Evolutionary conservation across 192 early-diverging fungal genomes (phyloP).

Genomic region (Linderina pennispora): DNA sequence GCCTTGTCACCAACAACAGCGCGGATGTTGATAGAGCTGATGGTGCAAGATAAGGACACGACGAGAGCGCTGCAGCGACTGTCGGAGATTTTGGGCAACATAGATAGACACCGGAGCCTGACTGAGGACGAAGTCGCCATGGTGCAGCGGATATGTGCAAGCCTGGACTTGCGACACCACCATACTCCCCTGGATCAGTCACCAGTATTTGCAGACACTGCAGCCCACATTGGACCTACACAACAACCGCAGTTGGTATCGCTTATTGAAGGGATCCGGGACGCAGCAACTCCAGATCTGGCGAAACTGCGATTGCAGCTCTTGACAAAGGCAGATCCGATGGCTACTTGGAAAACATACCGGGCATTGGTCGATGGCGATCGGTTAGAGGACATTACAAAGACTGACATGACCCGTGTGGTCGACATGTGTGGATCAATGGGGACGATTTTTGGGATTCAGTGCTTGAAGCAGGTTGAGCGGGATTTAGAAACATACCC

Average conservation of each 20-base stretch:
- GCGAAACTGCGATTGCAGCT: too few relatives aligned
- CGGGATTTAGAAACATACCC: conserved; percentile 9
- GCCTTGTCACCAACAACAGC: conserved; percentile 7
- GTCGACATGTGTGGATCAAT: conserved; percentile 11
- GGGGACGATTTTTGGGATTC: conserved; percentile 12
- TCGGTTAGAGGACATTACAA: neutral
- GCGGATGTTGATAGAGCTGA: conserved; percentile 17
- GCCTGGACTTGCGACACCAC: conserved; percentile 1
- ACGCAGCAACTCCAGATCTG: too few relatives aligned
- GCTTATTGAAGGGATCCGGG: too few relatives aligned
- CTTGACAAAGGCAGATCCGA: too few relatives aligned
- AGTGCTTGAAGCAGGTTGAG: conserved; percentile 28
- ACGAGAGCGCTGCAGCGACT: conserved; percentile 18
- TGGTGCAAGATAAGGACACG: conserved; percentile 15
- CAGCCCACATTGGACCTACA: too few relatives aligned
- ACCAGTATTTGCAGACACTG: too few relatives aligned
- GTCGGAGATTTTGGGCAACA: conserved; percentile 1
- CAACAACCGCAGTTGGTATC: too few relatives aligned
- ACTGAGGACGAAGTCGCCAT: conserved; percentile 8
- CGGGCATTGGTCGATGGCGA: neutral
- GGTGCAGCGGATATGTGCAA: conserved; percentile 13
- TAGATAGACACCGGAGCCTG: conserved; percentile 9
- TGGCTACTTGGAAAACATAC: conserved; percentile 15
- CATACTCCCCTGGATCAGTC: too few relatives aligned
- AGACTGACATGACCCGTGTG: conserved; percentile 1